Evolutionary conservation across 139 green algal genomes (phyloP), one percentile per base, ranked within the genome.

Genomic region (Astrephomene gubernaculifera): DNA sequence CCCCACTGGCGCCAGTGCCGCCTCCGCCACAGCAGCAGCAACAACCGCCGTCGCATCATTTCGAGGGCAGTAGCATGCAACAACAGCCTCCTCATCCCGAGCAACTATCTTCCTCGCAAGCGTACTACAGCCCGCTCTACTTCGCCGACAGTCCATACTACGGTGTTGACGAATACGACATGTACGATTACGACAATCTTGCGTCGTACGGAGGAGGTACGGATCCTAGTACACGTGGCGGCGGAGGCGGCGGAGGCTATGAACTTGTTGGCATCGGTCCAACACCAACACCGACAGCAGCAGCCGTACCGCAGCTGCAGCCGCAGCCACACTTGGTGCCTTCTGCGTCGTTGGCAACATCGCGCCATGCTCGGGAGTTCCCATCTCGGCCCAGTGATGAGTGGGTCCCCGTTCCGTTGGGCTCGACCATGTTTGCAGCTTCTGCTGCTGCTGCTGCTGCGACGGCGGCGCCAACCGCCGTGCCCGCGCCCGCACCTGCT

Each of bases 131-230:
- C 52, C 22, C 73, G 25, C 53, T 70, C 38, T 81, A 70, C 53
- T 81, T 70, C 73, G 53, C 33, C 17, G 60, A 61, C 14, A 53
- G 52, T 31, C 36, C 74, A n/a, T 82, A 71, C 54, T 69, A 71
- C 39, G 74, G 74, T 8, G 29, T 52, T 27, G 74, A 82, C 1
- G 74, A 82, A 54, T 82, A 82, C 39, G 74, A 24, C 52, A 69
- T 81, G 73, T 81, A 81, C 73, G 73, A 61, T 1, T 67, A 68
- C 33, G 73, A 21, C 25, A 64, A 35, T 31, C 10, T n/a, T 39
- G 63, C 4, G 31, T 21, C n/a, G n/a, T n/a, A n/a, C n/a, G n/a
- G n/a, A n/a, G n/a, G n/a, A n/a, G n/a, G n/a, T n/a, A n/a, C n/a
- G n/a, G n/a, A n/a, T n/a, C n/a, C n/a, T n/a, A n/a, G n/a, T 70